These are phyloP conservation scores for Oryza officinalis DNA, from an alignment of 176 grass and related monocot species.

Conservation along the genomic window DNA sequence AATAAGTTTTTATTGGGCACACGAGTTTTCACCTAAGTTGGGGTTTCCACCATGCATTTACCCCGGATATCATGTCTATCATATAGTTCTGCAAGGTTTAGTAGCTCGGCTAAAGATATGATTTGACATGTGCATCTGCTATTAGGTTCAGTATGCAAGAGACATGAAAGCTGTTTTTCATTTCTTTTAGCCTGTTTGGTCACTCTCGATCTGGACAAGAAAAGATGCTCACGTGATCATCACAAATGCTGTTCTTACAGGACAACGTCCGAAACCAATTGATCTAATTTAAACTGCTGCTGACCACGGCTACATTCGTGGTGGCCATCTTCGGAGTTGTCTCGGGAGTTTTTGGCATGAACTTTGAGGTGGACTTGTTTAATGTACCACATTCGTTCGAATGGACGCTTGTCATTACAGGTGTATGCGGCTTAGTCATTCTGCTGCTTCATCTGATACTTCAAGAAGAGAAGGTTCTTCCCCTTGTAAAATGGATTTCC, in stretches of 20 bases:
- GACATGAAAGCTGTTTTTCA: neutral
- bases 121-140: neutral
- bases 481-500: constrained; percentile 50
- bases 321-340: constrained; percentile 90
- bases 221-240: constrained; percentile 2
- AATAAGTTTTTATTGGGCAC: too few relatives aligned
- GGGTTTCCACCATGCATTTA: too few relatives aligned
- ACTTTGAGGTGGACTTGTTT: constrained; percentile 68
- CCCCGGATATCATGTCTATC: neutral
- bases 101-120: neutral
- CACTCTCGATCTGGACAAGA: neutral
- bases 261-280: constrained; percentile 91
- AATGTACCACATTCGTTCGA: constrained; percentile 57
- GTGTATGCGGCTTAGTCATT: constrained; percentile 49
- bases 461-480: constrained; percentile 73
- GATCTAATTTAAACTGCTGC: constrained; percentile 87
- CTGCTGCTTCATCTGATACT: constrained; percentile 75
- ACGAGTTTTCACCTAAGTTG: too few relatives aligned
- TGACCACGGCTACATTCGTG: constrained; percentile 90
- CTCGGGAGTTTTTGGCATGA: constrained; percentile 90
- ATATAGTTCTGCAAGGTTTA: neutral
- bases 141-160: neutral
- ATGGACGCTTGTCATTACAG: constrained; percentile 68
- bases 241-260: constrained; percentile 51
- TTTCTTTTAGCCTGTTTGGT: constrained; percentile 1